Evolutionary conservation across 352 stramenopile genomes (phyloP), one percentile per base, ranked within the genome.

Genomic region (Phytophthora sojae): DNA sequence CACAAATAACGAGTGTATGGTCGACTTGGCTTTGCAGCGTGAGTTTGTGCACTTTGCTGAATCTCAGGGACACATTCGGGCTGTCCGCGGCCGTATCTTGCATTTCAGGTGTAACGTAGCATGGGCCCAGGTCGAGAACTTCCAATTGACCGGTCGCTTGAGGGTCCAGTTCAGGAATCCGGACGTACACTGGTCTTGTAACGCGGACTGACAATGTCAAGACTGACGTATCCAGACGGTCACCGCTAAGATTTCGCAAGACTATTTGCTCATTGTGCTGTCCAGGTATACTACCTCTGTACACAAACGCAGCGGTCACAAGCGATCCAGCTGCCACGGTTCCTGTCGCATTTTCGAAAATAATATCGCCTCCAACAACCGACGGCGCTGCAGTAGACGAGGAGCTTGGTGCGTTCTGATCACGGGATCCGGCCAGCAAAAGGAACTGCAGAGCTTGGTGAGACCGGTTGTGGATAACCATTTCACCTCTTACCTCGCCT

Each of bases 21-120:
- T 81, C 69, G 4, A 97, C 90, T 79, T 97, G 88, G 64, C 85
- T 96, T 26, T 90, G 73, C 23, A 97, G 58, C 12, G 88, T 94
- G 42, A 97, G 67, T 54, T 95, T 96, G 74, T 92, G 88, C 23
- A 94, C 79, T 71, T 97, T 97, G 69, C 88, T 96, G 66, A 96
- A 97, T 56, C 91, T 88, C 29, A 93, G 64, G 1, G 81, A 83
- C 9, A 92, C 74, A 55, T 92, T 93, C 3, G 86, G 86, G 53
- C 83, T 94, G 55, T 96, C 87, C 8, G 85, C 77, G 47, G 86
- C 76, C 14, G 81, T 91, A 62, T 95, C 89, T 73, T 95, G 84
- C 85, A 93, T 94, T 52, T 94, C 87, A 14, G 87, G 83, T 4
- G 86, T 96, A 35, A 97, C 87, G 57, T 96, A 97, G 73, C 88